phyloP scores from a whole-genome alignment of 352 stramenopile species.

The Halophytophthora batemanensis region DNA sequence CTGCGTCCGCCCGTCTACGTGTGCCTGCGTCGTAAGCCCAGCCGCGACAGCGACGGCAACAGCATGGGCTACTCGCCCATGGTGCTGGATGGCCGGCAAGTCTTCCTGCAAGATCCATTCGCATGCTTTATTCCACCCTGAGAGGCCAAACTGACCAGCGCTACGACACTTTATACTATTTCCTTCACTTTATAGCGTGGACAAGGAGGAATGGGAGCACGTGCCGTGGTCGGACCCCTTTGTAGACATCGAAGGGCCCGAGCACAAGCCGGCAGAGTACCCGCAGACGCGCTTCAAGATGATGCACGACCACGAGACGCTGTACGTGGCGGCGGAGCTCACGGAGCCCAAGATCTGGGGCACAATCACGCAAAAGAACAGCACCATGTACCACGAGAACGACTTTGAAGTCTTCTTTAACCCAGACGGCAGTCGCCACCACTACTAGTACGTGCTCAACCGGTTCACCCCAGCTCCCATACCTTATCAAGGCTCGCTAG shows the following conservation, averaged over 20 bases:
- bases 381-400: slow-evolving; percentile 87
- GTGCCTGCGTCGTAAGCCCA: slow-evolving; percentile 46
- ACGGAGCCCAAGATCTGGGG: slow-evolving; percentile 75
- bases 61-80: slow-evolving; percentile 35
- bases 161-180: slow-evolving; percentile 1
- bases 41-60: slow-evolving; percentile 10
- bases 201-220: slow-evolving; percentile 68
- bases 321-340: slow-evolving; percentile 73
- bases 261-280: slow-evolving; percentile 36
- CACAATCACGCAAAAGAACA: slow-evolving; percentile 64
- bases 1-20: slow-evolving; percentile 66
- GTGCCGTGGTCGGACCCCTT: slow-evolving; percentile 70
- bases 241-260: slow-evolving; percentile 70
- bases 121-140: neutral
- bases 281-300: slow-evolving; percentile 72
- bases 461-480: neutral
- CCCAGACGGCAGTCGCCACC: slow-evolving; percentile 67
- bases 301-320: slow-evolving; percentile 71
- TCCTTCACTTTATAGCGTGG: slow-evolving; percentile 25
- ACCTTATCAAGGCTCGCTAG: neutral
- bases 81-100: slow-evolving; percentile 47
- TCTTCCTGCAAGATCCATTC: neutral
- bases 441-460: slow-evolving; percentile 74
- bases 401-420: slow-evolving; percentile 94
- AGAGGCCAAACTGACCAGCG: slow-evolving; percentile 1